Percentiles rank a stretch among this genome's conserved stretches.
Evolutionary conservation across 2,329 filamentous ascomycete genomes (phyloP).

Genomic region (Penicillium sp.): DNA sequence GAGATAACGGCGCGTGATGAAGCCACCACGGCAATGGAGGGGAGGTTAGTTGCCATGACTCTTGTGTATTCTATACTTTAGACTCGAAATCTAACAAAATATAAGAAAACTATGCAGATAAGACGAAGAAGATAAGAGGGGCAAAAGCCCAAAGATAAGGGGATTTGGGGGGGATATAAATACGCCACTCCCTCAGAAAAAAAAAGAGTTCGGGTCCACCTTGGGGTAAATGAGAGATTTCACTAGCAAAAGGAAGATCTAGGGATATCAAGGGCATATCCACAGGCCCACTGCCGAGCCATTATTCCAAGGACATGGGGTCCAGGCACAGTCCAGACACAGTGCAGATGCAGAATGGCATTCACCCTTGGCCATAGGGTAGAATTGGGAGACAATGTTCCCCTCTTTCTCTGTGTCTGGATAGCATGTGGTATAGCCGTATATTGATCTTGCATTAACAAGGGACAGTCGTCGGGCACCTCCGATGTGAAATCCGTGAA

Average conservation of each 20-base stretch:
- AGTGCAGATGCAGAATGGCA: neutral
- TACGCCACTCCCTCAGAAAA: neutral
- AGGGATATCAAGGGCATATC: neutral
- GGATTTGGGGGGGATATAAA: conserved; percentile 1
- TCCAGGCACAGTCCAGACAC: neutral
- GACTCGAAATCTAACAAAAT: neutral
- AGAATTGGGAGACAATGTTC: neutral
- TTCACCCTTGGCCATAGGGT: neutral
- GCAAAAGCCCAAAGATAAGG: neutral
- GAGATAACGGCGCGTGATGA: conserved; percentile 81
- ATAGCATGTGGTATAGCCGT: neutral
- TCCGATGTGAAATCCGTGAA: neutral
- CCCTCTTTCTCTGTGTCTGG: neutral
- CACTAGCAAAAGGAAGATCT: neutral
- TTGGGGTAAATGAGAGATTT: neutral
- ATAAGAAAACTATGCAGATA: neutral
- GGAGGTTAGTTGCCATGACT: conserved; percentile 27
- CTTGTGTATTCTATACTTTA: neutral
- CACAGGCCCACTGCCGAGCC: neutral
- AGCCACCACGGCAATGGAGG: conserved; percentile 69
- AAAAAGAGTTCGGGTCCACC: neutral
- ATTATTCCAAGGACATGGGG: too few species aligned
- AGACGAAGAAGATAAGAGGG: neutral
- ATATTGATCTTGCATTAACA: neutral
- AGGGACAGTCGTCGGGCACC: neutral